A percentile compares a stretch with the other conserved stretches of the same genome.
These are phyloP conservation scores for Juglanconis sp. DNA, from an alignment of 2,329 filamentous ascomycete genomes.

Conservation along the genomic window DNA sequence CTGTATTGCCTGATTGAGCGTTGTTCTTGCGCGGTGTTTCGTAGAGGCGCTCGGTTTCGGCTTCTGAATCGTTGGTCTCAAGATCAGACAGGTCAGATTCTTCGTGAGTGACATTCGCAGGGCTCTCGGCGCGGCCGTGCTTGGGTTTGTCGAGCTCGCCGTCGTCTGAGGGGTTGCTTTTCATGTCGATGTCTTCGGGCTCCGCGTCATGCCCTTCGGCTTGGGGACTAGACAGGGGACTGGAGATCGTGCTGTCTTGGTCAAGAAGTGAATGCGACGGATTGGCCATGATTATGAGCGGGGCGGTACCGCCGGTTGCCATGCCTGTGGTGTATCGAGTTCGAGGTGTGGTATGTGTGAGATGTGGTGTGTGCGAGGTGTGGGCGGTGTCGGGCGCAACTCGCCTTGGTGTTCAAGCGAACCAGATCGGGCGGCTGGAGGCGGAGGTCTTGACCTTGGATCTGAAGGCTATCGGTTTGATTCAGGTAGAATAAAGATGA, in stretches of 20 bases:
- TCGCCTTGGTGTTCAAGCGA: conserved; percentile 1
- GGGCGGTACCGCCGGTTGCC: conserved; percentile 49
- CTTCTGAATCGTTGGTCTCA: conserved; percentile 68
- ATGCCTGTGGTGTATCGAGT: conserved; percentile 31
- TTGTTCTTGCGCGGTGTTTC: conserved; percentile 68
- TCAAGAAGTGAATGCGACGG: conserved; percentile 47
- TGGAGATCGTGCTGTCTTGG: conserved; percentile 72
- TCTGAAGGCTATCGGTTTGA: not conserved
- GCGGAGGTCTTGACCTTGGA: not conserved
- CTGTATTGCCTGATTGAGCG: not conserved
- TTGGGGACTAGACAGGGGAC: conserved; percentile 83
- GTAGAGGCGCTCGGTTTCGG: conserved; percentile 90
- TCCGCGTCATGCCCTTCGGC: conserved; percentile 63
- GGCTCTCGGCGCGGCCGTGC: conserved; percentile 15
- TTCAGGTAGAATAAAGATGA: not conserved
- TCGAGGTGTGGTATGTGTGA: not conserved
- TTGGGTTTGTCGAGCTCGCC: conserved; percentile 25
- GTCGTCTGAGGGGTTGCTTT: conserved; percentile 17
- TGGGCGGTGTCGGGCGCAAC: conserved; percentile 13
- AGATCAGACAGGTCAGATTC: conserved; percentile 52
- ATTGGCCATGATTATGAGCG: conserved; percentile 47
- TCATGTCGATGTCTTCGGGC: conserved; percentile 51
- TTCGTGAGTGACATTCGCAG: conserved; percentile 26
- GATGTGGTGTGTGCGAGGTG: not conserved
- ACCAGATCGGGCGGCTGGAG: not conserved